Percentiles rank a stretch among this genome's conserved stretches.
phyloP scores from a whole-genome alignment of 2,329 filamentous ascomycete genomes.

The Cytospora chrysosperma region DNA sequence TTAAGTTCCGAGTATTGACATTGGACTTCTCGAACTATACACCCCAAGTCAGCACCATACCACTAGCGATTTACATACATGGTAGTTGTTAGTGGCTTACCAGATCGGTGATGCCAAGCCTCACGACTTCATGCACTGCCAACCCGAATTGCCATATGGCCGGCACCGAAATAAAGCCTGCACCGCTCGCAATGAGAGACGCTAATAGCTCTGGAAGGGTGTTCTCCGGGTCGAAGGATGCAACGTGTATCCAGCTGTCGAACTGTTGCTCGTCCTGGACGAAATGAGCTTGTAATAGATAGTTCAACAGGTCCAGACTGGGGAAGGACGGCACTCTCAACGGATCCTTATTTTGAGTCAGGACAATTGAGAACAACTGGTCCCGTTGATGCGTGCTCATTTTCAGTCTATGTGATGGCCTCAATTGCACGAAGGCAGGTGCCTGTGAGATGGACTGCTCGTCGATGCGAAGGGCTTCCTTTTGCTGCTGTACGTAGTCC shows the following conservation, averaged over 20 bases:
- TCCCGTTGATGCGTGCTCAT: conserved; percentile 28
- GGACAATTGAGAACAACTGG: conserved; percentile 31
- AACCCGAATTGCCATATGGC: conserved; percentile 33
- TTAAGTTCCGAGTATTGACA: conserved; percentile 48
- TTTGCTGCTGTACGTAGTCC: conserved; percentile 30
- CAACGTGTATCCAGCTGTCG: conserved; percentile 31
- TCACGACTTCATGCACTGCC: conserved; percentile 46
- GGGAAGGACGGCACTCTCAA: conserved; percentile 30
- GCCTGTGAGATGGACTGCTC: conserved; percentile 26
- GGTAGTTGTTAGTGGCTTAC: conserved; percentile 24
- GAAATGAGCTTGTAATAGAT: conserved; percentile 31
- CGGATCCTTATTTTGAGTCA: conserved; percentile 28
- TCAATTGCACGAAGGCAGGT: conserved; percentile 26
- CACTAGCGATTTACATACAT: conserved; percentile 27
- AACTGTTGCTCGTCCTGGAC: conserved; percentile 31
- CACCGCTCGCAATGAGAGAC: conserved; percentile 28
- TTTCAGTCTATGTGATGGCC: conserved; percentile 25
- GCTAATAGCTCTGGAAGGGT: conserved; percentile 30
- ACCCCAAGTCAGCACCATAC: conserved; percentile 24
- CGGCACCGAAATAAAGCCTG: conserved; percentile 30
- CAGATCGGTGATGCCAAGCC: conserved; percentile 29
- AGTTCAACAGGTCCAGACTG: conserved; percentile 32
- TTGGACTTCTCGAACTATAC: conserved; percentile 49
- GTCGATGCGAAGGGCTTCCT: conserved; percentile 28
- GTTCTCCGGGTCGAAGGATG: conserved; percentile 30